phyloP scores from a whole-genome alignment of 495 filamentous ascomycete genomes.

The Podospora tetraspora region DNA sequence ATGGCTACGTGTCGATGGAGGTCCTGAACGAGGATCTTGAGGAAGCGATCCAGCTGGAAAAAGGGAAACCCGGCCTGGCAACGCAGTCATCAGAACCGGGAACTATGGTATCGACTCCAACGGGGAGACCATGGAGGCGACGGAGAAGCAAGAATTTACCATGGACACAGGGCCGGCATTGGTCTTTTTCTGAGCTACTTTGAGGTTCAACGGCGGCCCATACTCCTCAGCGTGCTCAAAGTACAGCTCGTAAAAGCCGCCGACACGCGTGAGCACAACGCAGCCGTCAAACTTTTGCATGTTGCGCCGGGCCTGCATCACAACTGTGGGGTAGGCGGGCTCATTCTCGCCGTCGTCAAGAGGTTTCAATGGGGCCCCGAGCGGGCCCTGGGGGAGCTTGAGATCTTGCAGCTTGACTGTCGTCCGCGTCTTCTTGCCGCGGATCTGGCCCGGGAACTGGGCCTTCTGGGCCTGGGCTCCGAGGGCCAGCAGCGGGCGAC shows the following conservation, averaged over 20 bases:
- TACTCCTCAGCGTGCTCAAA: conserved; percentile 89
- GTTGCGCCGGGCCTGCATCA: conserved; percentile 84
- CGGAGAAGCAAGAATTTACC: conserved; percentile 42
- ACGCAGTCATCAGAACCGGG: conserved; percentile 28
- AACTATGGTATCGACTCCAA: neutral
- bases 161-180: conserved; percentile 71
- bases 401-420: conserved; percentile 58
- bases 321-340: conserved; percentile 74
- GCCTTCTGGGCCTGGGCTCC: conserved; percentile 12
- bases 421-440: conserved; percentile 44
- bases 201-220: conserved; percentile 80
- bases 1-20: conserved; percentile 86
- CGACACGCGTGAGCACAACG: conserved; percentile 83
- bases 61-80: conserved; percentile 82
- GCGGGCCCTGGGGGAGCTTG: conserved; percentile 56
- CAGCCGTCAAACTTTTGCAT: conserved; percentile 88
- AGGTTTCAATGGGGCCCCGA: conserved; percentile 25
- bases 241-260: conserved; percentile 95
- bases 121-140: neutral
- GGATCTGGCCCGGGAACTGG: conserved; percentile 15
- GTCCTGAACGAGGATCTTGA: conserved; percentile 90
- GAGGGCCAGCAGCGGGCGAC: neutral
- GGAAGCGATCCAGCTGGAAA: conserved; percentile 82
- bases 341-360: conserved; percentile 37
- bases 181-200: conserved; percentile 76